These are phyloP conservation scores for Kockovaella imperatae DNA, from an alignment of 768 basidiomycete species.

Conservation along the genomic window DNA sequence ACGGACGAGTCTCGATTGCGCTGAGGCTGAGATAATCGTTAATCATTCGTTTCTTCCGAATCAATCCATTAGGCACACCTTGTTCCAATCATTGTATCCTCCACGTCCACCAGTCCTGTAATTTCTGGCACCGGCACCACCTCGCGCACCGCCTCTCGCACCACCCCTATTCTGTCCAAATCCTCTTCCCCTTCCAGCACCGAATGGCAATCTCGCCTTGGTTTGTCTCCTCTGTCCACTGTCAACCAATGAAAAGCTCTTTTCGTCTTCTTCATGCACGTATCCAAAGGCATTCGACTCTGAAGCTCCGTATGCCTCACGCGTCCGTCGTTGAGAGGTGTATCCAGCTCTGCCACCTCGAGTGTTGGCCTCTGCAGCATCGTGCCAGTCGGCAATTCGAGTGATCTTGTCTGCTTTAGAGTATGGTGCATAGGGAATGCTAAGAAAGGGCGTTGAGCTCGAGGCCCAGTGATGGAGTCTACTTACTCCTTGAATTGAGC, in stretches of 20 bases:
- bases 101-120: conserved; percentile 35
- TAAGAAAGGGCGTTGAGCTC: conserved; percentile 10
- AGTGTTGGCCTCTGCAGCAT: conserved; percentile 51
- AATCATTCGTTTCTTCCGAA: not conserved
- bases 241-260: conserved; percentile 91
- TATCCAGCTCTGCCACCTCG: conserved; percentile 7
- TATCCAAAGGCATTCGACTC: conserved; percentile 82
- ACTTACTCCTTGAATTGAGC: conserved; percentile 78
- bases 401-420: conserved; percentile 98
- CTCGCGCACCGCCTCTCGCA: conserved; percentile 34
- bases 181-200: conserved; percentile 15
- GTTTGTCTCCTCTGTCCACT: conserved; percentile 49
- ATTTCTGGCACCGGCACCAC: conserved; percentile 48
- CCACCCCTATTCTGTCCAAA: conserved; percentile 18
- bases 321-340: conserved; percentile 43
- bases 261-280: conserved; percentile 97
- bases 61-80: conserved; percentile 51
- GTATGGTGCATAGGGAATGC: conserved; percentile 94
- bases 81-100: conserved; percentile 75
- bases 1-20: conserved; percentile 88
- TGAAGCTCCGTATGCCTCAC: conserved; percentile 73
- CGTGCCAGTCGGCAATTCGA: conserved; percentile 86
- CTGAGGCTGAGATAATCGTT: conserved; percentile 50
- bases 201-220: conserved; percentile 4
- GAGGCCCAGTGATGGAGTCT: not conserved